Evolutionary conservation across 345 rosid genomes (phyloP), one percentile per base, ranked within the genome.

Genomic region (Noccaea bulbosa): DNA sequence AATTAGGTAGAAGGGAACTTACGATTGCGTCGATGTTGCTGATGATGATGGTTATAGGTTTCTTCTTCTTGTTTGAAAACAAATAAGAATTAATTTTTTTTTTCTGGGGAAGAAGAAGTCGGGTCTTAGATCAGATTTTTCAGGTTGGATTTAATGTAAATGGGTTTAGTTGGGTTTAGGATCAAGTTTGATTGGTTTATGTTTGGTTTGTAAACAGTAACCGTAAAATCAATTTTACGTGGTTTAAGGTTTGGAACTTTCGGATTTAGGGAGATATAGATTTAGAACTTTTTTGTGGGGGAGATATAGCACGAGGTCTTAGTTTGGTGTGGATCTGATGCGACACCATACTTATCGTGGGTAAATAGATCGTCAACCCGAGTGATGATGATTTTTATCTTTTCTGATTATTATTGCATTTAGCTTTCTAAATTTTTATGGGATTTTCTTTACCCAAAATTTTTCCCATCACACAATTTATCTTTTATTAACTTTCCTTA

Each of bases 121-220:
- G 82, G 44, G 81, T 67, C 66, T 86, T 85, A 7, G 94, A 11
- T 38, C 40, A 37, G 11, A 3, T 8, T 37, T 38, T 38, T 39
- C 12, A 4, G 43, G 1, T 39, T 6, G 5, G 11, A 0, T 38
- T 8, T 38, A 39, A 12, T 39, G 12, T 1, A 39, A 39, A 3
- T 39, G 43, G n/a, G 43, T 39, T 10, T 39, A 39, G 5, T 39
- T 39, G 1, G n/a, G n/a, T 39, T 39, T 39, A 39, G 43, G 43
- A 39, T 39, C 11, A 39, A 3, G 1, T 39, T 39, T 10, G 43
- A n/a, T 39, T 4, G 43, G 12, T 9, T 9, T 39, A 39, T 39
- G 5, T 39, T 10, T 11, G 43, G n/a, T 39, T 39, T 39, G 43
- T 39, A 39, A 39, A 39, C 5, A 39, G 11, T 39, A 39, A 39